Evolutionary conservation across 2,329 filamentous ascomycete species (phyloP), one percentile per base, ranked within the genome.

Genomic region (Apiospora saccharicola): DNA sequence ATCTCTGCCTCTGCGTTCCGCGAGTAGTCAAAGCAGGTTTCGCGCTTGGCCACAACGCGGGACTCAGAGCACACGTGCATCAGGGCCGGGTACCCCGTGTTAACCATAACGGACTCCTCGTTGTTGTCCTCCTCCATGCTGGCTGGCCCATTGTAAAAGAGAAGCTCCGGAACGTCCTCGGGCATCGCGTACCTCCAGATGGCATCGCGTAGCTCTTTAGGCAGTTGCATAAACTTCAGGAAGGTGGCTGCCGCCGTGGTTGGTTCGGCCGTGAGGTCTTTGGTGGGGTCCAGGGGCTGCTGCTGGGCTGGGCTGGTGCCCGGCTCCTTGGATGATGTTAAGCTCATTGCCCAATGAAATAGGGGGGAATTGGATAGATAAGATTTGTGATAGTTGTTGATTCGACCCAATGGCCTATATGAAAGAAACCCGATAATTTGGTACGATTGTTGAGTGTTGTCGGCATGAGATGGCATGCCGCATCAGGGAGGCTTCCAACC

Each of bases 31-130:
- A 77, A 73, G 12, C 49, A 70, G 30, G 72, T 72, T 2, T 16
- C 69, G 6, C 70, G 72, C 30, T 37, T 41, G 37, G 75, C 74
- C 22, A 72, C 22, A 2, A 61, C 73, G 14, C 75, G 75, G 4
- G 75, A 75, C 71, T 76, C 75, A 46, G 69, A 72, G 37, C 75
- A 76, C 12, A 75, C 72, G 68, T 76, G 74, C 75, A 77, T 76
- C 6, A 74, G 68, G 1, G 70, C 71, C 19, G 75, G 73, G 71
- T 75, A 77, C 19, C 67, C 67, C 22, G 73, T 77, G 51, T 76
- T 72, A n/a, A 77, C 75, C 53, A 77, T 67, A 16, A 76, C 5
- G 22, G 43, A n/a, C 7, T 30, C 19, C 43, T 24, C 26, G 37
- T 53, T 43, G 5, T 70, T 24, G 68, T 72, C 71, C 4, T 53